Evolutionary conservation across 306 rosid species (phyloP).

Genomic region (Coriaria nepalensis): DNA sequence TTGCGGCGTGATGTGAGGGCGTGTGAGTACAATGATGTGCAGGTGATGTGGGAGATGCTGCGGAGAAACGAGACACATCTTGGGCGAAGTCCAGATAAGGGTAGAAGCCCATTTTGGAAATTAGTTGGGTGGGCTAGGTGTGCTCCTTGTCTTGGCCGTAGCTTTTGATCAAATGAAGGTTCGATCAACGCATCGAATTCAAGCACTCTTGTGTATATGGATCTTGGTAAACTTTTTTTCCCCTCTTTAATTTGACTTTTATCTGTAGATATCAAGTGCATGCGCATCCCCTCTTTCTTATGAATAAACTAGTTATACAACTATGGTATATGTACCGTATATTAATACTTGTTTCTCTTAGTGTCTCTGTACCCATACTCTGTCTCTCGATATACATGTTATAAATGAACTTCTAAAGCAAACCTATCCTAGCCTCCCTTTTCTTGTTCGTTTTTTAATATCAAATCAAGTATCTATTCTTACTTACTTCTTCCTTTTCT

Average conservation of each 20-base stretch:
- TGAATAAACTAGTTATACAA: neutral
- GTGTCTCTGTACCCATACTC: no score
- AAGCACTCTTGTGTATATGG: constrained; percentile 2
- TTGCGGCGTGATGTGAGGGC: constrained; percentile 49
- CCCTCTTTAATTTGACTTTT: constrained; percentile 13
- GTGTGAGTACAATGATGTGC: constrained; percentile 70
- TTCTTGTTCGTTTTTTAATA: no score
- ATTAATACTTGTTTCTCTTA: no score
- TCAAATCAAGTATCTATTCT: no score
- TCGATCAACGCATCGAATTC: constrained; percentile 8
- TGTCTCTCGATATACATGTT: no score
- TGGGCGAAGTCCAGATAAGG: constrained; percentile 7
- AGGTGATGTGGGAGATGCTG: constrained; percentile 84
- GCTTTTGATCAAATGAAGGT: constrained; percentile 11
- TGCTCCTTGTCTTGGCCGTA: constrained; percentile 26
- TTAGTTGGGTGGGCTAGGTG: constrained; percentile 48
- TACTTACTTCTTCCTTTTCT: no score
- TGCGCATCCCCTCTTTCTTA: neutral
- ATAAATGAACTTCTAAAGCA: no score
- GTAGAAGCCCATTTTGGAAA: constrained; percentile 25
- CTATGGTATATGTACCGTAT: no score
- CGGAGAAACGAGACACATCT: constrained; percentile 34
- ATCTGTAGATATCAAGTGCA: neutral
- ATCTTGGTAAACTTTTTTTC: neutral
- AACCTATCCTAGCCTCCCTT: no score